Percentiles rank a stretch among this genome's conserved stretches.
These are phyloP conservation scores for Aegilops tauschii DNA, from an alignment of 176 grass and related monocot genomes.

Conservation along the genomic window DNA sequence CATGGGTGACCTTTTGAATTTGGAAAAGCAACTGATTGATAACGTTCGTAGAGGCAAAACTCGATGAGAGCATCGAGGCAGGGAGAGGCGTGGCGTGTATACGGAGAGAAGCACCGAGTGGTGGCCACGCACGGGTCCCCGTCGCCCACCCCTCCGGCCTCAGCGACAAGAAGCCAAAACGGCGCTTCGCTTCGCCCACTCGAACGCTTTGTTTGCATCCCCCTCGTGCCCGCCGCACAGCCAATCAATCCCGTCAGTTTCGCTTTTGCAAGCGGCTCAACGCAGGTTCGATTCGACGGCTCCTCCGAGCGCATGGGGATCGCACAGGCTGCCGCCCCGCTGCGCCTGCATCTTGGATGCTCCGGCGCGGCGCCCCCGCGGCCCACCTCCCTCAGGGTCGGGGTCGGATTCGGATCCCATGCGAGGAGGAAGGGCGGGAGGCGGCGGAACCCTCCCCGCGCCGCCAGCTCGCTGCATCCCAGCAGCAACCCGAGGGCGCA, in stretches of 20 bases:
- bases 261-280: background rate
- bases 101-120: no score
- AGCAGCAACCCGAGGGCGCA: background rate
- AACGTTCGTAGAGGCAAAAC: no score
- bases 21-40: no score
- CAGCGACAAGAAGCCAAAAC: no score
- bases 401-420: background rate
- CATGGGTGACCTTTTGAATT: no score
- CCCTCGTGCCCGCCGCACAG: background rate
- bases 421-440: constrained; percentile 20
- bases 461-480: constrained; percentile 2
- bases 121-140: no score
- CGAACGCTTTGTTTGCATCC: background rate
- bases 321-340: background rate
- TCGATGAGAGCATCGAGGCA: no score
- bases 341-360: background rate
- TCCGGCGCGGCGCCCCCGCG: background rate
- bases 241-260: background rate
- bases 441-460: background rate
- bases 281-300: background rate
- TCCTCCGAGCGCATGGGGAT: constrained; percentile 1
- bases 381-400: background rate
- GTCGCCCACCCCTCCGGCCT: no score
- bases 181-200: no score
- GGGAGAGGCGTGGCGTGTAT: no score